Conservation (phyloP, 805 yeast genomes). For the Starmerella bombicola region DNA sequence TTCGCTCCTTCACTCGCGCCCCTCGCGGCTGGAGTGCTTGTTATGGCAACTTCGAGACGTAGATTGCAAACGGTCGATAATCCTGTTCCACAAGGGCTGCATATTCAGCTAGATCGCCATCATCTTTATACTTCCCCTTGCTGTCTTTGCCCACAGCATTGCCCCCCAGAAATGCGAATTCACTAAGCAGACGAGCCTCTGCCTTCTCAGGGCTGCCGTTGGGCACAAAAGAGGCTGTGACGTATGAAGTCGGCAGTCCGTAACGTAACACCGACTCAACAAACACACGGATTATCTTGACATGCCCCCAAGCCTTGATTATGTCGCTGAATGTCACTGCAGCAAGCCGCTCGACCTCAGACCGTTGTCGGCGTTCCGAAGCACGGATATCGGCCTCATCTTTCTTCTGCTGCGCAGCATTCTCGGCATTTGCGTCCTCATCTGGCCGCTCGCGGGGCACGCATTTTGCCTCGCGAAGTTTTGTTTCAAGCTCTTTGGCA, state of each 20-base stretch:
- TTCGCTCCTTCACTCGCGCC: no score
- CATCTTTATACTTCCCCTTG: slow-evolving; percentile 51
- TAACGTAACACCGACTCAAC: slow-evolving; percentile 91
- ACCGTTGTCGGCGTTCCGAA: slow-evolving; percentile 53
- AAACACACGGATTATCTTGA: slow-evolving; percentile 73
- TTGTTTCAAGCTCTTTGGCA: slow-evolving; percentile 52
- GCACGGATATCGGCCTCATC: slow-evolving; percentile 61
- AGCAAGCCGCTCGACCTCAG: slow-evolving; percentile 70
- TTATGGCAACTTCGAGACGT: slow-evolving; percentile 37
- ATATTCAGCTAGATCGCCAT: slow-evolving; percentile 70
- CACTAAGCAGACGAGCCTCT: slow-evolving; percentile 53
- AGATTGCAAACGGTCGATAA: slow-evolving; percentile 90
- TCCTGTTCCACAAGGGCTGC: slow-evolving; percentile 89
- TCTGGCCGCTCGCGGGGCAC: slow-evolving; percentile 59
- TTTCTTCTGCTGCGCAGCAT: background rate
- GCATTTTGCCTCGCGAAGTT: slow-evolving; percentile 76
- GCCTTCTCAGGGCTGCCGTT: slow-evolving; percentile 39
- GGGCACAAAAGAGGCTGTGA: slow-evolving; percentile 39
- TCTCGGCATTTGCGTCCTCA: background rate
- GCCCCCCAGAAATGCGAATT: slow-evolving; percentile 86
- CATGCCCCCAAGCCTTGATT: slow-evolving; percentile 76
- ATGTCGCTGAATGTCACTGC: slow-evolving; percentile 85
- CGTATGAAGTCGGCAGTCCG: slow-evolving; percentile 90
- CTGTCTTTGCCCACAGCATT: slow-evolving; percentile 64
- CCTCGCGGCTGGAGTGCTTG: no score